These are phyloP conservation scores for Hygrocybe punicea DNA, from an alignment of 768 basidiomycete species.

Conservation along the genomic window DNA sequence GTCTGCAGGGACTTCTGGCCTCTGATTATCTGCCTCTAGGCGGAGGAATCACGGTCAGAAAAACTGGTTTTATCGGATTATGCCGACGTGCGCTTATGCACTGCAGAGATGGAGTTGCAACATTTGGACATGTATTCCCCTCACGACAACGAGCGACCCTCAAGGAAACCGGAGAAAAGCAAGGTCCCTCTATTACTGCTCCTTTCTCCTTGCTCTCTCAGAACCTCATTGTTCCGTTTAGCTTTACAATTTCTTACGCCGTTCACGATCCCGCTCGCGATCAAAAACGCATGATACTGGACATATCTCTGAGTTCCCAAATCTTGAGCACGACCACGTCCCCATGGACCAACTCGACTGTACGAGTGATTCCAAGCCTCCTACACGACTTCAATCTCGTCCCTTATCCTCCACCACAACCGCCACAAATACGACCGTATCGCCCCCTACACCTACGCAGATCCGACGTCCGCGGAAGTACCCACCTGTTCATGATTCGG, in stretches of 20 bases:
- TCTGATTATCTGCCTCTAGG: not conserved
- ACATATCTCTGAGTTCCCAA: slow-evolving; percentile 22
- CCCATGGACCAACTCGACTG: slow-evolving; percentile 9
- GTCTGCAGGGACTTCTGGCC: not conserved
- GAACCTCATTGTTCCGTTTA: slow-evolving; percentile 25
- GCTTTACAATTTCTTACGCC: slow-evolving; percentile 57
- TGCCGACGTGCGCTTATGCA: slow-evolving; percentile 21
- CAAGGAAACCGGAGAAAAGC: slow-evolving; percentile 43
- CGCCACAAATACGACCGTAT: slow-evolving; percentile 58
- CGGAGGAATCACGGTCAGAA: slow-evolving; percentile 7
- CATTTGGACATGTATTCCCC: slow-evolving; percentile 24
- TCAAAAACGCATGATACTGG: slow-evolving; percentile 41
- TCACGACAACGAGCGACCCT: slow-evolving; percentile 36
- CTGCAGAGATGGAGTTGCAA: slow-evolving; percentile 6
- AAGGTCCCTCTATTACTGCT: slow-evolving; percentile 33
- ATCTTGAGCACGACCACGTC: no score
- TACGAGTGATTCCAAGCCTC: slow-evolving; percentile 40
- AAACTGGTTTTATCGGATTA: slow-evolving; percentile 30
- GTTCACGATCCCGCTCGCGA: slow-evolving; percentile 48
- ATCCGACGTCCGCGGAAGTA: slow-evolving; percentile 25
- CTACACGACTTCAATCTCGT: slow-evolving; percentile 51
- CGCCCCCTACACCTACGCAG: slow-evolving; percentile 49
- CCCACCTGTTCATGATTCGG: slow-evolving; percentile 26
- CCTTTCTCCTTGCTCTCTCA: slow-evolving; percentile 7
- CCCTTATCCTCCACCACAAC: slow-evolving; percentile 66